phyloP scores from a whole-genome alignment of 345 rosid species.

The Citropsis articulata region DNA sequence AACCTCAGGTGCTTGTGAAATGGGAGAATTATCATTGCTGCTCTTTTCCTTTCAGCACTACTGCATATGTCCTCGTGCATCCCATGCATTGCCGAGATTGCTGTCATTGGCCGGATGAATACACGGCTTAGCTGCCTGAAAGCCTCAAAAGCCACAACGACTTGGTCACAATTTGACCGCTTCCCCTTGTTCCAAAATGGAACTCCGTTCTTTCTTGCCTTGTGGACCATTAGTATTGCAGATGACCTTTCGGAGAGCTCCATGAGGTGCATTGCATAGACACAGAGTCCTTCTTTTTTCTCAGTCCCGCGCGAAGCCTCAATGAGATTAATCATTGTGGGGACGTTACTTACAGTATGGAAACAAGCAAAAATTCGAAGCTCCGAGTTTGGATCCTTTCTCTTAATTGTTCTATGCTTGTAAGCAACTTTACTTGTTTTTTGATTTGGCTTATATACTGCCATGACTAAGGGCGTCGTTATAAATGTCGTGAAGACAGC shows the following conservation, averaged over 20 bases:
- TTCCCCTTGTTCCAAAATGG: conserved; percentile 83
- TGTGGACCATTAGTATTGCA: conserved; percentile 85
- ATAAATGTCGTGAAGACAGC: conserved; percentile 78
- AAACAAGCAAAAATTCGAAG: conserved; percentile 62
- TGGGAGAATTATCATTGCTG: conserved; percentile 68
- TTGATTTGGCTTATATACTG: conserved; percentile 61
- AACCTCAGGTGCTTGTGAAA: conserved; percentile 75
- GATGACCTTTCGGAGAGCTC: conserved; percentile 91
- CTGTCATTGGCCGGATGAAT: conserved; percentile 74
- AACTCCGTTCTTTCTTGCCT: conserved; percentile 72
- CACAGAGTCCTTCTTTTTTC: conserved; percentile 62
- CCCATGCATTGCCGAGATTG: conserved; percentile 61
- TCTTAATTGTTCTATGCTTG: conserved; percentile 47
- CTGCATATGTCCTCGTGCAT: conserved; percentile 69
- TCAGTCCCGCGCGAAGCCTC: conserved; percentile 83
- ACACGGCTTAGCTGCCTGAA: conserved; percentile 60
- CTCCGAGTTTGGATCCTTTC: conserved; percentile 38
- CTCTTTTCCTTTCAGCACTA: conserved; percentile 58
- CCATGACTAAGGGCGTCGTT: conserved; percentile 68
- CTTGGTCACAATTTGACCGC: conserved; percentile 38
- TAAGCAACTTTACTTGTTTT: conserved; percentile 28
- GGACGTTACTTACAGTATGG: conserved; percentile 49
- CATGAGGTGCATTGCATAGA: conserved; percentile 91
- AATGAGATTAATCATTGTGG: conserved; percentile 60
- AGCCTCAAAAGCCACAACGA: conserved; percentile 82